Conservation (phyloP, 2,329 filamentous ascomycete genomes). For the Ascochyta viciae-villosae region DNA sequence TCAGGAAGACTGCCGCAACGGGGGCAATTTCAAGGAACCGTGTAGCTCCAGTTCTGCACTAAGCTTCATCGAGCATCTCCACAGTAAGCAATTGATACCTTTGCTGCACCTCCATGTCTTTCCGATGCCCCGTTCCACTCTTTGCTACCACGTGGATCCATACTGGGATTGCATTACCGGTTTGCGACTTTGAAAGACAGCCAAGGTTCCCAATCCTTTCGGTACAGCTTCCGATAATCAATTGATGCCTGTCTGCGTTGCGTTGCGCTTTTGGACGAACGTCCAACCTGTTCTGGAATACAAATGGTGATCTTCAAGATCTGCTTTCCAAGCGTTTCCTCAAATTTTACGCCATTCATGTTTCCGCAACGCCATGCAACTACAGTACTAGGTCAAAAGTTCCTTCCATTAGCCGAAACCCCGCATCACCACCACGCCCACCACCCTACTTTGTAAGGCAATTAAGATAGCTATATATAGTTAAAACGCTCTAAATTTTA, state of each 20-base stretch:
- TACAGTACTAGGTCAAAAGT: no score
- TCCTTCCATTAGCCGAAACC: no score
- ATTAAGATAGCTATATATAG: no score
- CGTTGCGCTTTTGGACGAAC: background rate
- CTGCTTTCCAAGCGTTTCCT: background rate
- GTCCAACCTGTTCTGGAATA: background rate
- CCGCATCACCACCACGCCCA: no score
- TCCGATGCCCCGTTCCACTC: constrained; percentile 7
- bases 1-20: background rate
- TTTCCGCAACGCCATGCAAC: background rate
- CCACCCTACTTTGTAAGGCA: no score
- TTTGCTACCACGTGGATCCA: constrained; percentile 3
- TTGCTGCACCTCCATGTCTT: background rate
- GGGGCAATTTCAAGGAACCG: background rate
- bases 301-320: background rate
- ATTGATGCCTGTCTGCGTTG: background rate
- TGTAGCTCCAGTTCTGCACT: background rate
- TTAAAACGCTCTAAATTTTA: no score
- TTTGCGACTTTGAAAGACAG: background rate
- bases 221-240: background rate
- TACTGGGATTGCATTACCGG: background rate
- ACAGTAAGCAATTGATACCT: background rate
- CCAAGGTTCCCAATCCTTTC: background rate
- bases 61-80: background rate
- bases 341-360: background rate